phyloP scores from a whole-genome alignment of 1,284 basidiomycete genomes.

The Sporisorium exsertum region DNA sequence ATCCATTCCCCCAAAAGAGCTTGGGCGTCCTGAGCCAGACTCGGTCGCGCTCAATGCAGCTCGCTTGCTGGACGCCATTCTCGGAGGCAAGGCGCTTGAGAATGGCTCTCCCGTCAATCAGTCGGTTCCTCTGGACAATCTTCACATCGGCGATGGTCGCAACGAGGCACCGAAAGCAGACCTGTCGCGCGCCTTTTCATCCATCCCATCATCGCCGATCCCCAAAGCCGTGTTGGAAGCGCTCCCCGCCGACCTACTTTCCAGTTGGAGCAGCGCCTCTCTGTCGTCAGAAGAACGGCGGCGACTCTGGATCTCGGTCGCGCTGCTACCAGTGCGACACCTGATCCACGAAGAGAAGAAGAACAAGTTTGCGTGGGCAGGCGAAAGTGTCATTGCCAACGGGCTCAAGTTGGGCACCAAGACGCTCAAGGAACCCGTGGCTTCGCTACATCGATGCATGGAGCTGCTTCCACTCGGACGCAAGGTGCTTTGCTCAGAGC shows the following conservation, averaged over 20 bases:
- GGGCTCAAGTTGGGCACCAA: conserved; percentile 65
- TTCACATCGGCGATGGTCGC: conserved; percentile 20
- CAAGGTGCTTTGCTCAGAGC: conserved; percentile 22
- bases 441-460: conserved; percentile 30
- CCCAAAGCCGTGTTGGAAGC: conserved; percentile 35
- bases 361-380: conserved; percentile 57
- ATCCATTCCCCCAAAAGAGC: background rate
- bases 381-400: conserved; percentile 50
- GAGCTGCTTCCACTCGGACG: conserved; percentile 34
- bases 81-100: conserved; percentile 21
- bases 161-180: conserved; percentile 11
- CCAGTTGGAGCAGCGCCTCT: conserved; percentile 28
- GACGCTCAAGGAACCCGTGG: conserved; percentile 59
- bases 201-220: conserved; percentile 17
- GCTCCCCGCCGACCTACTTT: conserved; percentile 27
- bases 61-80: conserved; percentile 41
- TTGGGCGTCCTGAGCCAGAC: conserved; percentile 16
- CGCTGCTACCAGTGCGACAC: conserved; percentile 50
- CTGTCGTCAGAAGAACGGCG: conserved; percentile 33
- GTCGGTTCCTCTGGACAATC: conserved; percentile 33
- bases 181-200: conserved; percentile 33
- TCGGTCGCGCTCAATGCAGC: conserved; percentile 43
- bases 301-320: conserved; percentile 54
- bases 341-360: conserved; percentile 57
- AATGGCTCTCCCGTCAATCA: conserved; percentile 15